Evolutionary conservation across 176 grass and related monocot genomes (phyloP).

Genomic region (Triticum aestivum): IWGSC_CS_RefSeq_v2.1 NC_057812.1:587633470-587633969

Average conservation of each 20-base stretch:
- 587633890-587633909: slow-evolving; percentile 81
- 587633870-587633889: slow-evolving; percentile 58
- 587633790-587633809: background rate
- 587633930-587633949: slow-evolving; percentile 85
- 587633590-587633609: slow-evolving; percentile 44
- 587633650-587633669: slow-evolving; percentile 68
- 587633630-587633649: slow-evolving; percentile 75
- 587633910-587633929: slow-evolving; percentile 85
- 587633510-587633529: no score
- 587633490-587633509: no score
- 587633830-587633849: background rate
- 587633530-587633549: no score
- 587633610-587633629: slow-evolving; percentile 72
- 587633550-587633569: no score
- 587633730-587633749: slow-evolving; percentile 70
- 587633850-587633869: background rate
- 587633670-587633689: slow-evolving; percentile 50
- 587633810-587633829: no score
- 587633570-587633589: background rate
- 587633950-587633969: slow-evolving; percentile 39
- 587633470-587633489: no score
- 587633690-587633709: slow-evolving; percentile 79
- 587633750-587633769: slow-evolving; percentile 47
- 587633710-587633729: slow-evolving; percentile 78
- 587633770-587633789: background rate